Evolutionary conservation across 306 rosid species (phyloP), one percentile per base, ranked within the genome.

Genomic region (Glycine tomentella): DNA sequence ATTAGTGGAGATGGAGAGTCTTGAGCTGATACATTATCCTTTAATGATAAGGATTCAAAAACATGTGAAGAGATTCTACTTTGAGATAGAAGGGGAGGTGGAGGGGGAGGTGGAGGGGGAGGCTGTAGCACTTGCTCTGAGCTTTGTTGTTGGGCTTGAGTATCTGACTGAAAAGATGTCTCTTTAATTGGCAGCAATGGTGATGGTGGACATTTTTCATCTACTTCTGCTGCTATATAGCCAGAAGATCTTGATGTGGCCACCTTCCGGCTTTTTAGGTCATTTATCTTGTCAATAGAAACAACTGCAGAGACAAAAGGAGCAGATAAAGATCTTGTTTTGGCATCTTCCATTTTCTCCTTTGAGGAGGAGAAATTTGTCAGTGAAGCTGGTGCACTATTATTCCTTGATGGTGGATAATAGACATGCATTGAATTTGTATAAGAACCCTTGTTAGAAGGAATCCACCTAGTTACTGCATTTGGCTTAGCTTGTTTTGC

Each of bases 381-480:
- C 82, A 89, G 72, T 65, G 87, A 86, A 65, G 94, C 86, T n/a
- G 97, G 97, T 63, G 92, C 89, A 76, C 91, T 85, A 46, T 92
- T 90, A 76, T 80, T 82, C 82, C 91, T 93, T 67, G 94, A 76
- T 33, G 98, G 91, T 79, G 98, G 97, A 88, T 95, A 90, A 49
- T 83, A 87, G 38, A 95, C 93, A 40, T 90, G 97, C 97, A 87
- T 89, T 81, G 99, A 93, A 87, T 87, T 90, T 50, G 81, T 69
- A 78, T 88, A 85, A 36, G 94, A 89, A 75, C 92, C 95, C 87
- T 93, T 91, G 86, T 91, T 92, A 51, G 97, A 72, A 61, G 99
- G 92, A 81, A 88, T 87, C 98, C 98, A 95, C 91, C 89, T 87
- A 62, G 94, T 85, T 74, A 82, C 78, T 31, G 94, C 91, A 87